phyloP scores from a whole-genome alignment of 2,329 filamentous ascomycete species.

The Penicillium aurantiogriseum region DNA sequence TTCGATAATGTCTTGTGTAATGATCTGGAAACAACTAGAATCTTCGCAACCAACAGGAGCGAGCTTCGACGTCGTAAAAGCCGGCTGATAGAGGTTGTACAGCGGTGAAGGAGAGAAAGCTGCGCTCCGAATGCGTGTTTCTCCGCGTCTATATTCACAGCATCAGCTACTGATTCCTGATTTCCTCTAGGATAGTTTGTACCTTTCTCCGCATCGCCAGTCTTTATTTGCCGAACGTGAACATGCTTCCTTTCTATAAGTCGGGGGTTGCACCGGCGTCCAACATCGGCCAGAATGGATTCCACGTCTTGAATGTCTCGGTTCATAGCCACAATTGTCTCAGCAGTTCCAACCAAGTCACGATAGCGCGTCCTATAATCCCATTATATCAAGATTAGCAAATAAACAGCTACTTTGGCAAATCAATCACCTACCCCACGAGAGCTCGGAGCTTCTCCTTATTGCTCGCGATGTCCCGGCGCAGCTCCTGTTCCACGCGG shows the following conservation, averaged over 20 bases:
- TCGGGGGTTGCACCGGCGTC: conserved; percentile 71
- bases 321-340: conserved; percentile 91
- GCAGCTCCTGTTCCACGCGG: conserved; percentile 63
- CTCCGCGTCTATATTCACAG: conserved; percentile 37
- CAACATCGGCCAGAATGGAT: conserved; percentile 67
- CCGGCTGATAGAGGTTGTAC: conserved; percentile 53
- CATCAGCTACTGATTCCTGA: conserved; percentile 12
- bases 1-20: conserved; percentile 71
- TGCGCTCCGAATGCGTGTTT: conserved; percentile 55
- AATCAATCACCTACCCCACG: conserved; percentile 55
- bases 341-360: conserved; percentile 85
- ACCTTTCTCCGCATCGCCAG: conserved; percentile 35
- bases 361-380: conserved; percentile 66
- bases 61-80: conserved; percentile 53
- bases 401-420: conserved; percentile 6
- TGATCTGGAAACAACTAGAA: conserved; percentile 72
- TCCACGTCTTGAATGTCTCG: conserved; percentile 73
- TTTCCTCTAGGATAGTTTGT: neutral
- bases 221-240: conserved; percentile 54
- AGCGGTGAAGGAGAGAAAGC: conserved; percentile 57
- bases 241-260: conserved; percentile 65
- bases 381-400: neutral
- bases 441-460: conserved; percentile 65
- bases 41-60: conserved; percentile 62
- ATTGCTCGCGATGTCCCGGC: conserved; percentile 61